Conservation (phyloP, 805 yeast species). For the Pichia manshurica region DNA sequence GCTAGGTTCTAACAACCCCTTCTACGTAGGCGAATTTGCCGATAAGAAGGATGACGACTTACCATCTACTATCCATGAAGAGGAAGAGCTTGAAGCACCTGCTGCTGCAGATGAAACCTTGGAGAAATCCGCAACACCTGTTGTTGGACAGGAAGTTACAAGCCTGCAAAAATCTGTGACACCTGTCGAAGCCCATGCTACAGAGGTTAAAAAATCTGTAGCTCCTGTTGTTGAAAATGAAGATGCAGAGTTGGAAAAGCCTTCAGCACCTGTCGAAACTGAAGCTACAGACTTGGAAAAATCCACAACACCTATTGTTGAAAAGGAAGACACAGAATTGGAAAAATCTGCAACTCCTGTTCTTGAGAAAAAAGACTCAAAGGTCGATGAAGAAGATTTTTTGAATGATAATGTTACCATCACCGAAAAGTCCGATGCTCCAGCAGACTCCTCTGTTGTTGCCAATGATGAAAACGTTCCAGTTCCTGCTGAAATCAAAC, state of each 20-base stretch:
- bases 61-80: conserved; percentile 19
- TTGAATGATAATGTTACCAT: neutral
- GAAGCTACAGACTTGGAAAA: neutral
- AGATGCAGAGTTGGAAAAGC: neutral
- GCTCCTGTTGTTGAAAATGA: neutral
- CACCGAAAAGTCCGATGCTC: neutral
- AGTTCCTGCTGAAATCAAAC: conserved; percentile 8
- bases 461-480: neutral
- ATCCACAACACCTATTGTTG: neutral
- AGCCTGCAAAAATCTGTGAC: neutral
- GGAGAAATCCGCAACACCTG: neutral
- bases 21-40: conserved; percentile 11
- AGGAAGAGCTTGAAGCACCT: conserved; percentile 11
- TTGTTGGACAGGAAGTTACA: neutral
- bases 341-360: neutral
- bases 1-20: conserved; percentile 18
- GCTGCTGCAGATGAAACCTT: neutral
- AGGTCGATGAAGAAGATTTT: neutral
- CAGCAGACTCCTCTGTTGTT: neutral
- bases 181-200: neutral
- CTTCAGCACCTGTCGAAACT: neutral
- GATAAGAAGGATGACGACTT: conserved; percentile 9
- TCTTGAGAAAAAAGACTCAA: neutral
- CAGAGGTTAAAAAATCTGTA: neutral
- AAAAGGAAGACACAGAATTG: neutral